phyloP scores from a whole-genome alignment of 495 filamentous ascomycete species.

The Lichina pygmaea region DNA sequence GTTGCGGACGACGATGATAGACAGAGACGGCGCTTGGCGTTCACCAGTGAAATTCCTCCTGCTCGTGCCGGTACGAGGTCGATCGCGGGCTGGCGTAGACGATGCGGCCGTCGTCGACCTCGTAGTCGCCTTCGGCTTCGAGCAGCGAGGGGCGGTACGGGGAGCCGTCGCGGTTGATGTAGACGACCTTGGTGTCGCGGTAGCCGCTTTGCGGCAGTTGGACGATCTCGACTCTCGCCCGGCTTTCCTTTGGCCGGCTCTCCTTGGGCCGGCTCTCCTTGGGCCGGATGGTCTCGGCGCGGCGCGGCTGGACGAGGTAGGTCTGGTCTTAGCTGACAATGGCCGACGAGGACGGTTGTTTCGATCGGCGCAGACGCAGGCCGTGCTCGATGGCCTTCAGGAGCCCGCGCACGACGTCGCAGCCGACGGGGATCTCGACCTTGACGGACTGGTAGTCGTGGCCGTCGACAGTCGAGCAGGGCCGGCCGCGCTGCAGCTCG shows the following conservation, averaged over 20 bases:
- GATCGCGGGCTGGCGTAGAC: neutral
- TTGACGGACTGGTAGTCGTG: slow-evolving; percentile 15
- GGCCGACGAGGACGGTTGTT: slow-evolving; percentile 4
- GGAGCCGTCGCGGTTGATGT: neutral
- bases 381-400: slow-evolving; percentile 22
- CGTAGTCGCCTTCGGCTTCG: neutral
- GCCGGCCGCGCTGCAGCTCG: slow-evolving; percentile 19
- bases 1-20: no score
- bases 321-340: slow-evolving; percentile 18
- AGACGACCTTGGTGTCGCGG: neutral
- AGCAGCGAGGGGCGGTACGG: neutral
- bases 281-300: slow-evolving; percentile 2
- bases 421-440: slow-evolving; percentile 21
- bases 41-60: neutral
- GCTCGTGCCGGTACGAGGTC: neutral
- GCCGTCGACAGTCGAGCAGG: slow-evolving; percentile 20
- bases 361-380: slow-evolving; percentile 9
- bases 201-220: neutral
- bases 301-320: slow-evolving; percentile 14
- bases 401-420: slow-evolving; percentile 14
- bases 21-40: neutral
- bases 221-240: neutral
- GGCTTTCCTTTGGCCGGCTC: neutral
- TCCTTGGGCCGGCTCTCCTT: neutral
- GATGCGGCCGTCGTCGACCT: neutral